A percentile compares a stretch with the other conserved stretches of the same genome.
These are phyloP conservation scores for Mucor velutinosus DNA, from an alignment of 371 early-diverging fungal genomes.

Conservation along the genomic window DNA sequence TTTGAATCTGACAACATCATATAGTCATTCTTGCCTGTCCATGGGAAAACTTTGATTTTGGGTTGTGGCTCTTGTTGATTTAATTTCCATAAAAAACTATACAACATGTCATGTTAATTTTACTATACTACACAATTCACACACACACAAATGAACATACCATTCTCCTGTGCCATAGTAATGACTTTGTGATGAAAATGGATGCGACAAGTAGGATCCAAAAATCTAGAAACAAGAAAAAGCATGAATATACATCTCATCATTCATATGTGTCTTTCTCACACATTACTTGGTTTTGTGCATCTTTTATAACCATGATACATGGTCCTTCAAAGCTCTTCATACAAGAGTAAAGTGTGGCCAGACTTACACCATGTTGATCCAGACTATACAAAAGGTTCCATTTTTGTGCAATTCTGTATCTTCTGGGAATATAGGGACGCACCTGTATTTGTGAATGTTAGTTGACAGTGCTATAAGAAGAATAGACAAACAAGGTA, in stretches of 20 bases:
- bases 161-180: conserved; percentile 93
- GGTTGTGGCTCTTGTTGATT: conserved; percentile 13
- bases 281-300: conserved; percentile 56
- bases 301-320: conserved; percentile 74
- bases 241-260: neutral
- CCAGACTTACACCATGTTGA: conserved; percentile 89
- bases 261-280: neutral
- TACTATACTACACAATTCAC: neutral
- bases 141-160: conserved; percentile 45
- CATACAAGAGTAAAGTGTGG: conserved; percentile 73
- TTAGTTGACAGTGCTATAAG: neutral
- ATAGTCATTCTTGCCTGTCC: conserved; percentile 91
- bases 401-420: conserved; percentile 71
- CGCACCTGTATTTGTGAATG: conserved; percentile 27
- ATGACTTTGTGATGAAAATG: conserved; percentile 57
- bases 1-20: conserved; percentile 81
- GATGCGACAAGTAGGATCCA: conserved; percentile 85
- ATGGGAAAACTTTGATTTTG: conserved; percentile 68
- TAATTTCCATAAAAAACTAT: conserved; percentile 82
- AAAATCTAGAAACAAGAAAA: conserved; percentile 63
- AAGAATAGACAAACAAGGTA: neutral
- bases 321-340: conserved; percentile 66
- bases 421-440: conserved; percentile 62
- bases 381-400: conserved; percentile 85
- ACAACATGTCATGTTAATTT: neutral